Evolutionary conservation across 768 basidiomycete genomes (phyloP).

Genomic region (Amanita exitialis): DNA sequence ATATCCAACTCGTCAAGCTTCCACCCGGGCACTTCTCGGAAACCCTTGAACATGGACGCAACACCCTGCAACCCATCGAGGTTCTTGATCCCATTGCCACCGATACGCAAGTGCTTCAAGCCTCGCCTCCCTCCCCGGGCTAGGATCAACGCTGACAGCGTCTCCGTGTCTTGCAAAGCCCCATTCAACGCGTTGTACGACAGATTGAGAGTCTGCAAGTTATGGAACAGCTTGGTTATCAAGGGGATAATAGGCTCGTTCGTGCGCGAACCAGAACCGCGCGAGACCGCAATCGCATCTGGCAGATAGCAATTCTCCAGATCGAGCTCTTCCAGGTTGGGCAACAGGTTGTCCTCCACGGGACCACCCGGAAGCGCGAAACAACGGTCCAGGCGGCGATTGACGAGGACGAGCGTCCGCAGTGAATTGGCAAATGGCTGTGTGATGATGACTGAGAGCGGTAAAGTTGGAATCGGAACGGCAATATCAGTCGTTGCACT

Average conservation of each 20-base stretch:
- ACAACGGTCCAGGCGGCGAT: constrained; percentile 57
- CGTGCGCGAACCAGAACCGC: constrained; percentile 26
- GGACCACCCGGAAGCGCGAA: constrained; percentile 43
- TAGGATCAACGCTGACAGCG: constrained; percentile 42
- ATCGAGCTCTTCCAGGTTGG: constrained; percentile 61
- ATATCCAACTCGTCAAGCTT: constrained; percentile 76
- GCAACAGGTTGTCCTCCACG: constrained; percentile 33
- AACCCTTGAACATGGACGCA: constrained; percentile 56
- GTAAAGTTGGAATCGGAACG: constrained; percentile 59
- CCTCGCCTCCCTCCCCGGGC: constrained; percentile 37
- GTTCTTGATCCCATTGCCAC: constrained; percentile 56
- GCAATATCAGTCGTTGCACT: constrained; percentile 29
- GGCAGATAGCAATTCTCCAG: constrained; percentile 65
- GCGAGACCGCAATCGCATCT: constrained; percentile 44
- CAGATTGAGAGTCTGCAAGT: constrained; percentile 56
- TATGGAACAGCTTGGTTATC: constrained; percentile 60
- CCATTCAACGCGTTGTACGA: constrained; percentile 66
- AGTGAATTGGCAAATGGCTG: constrained; percentile 55
- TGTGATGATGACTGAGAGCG: constrained; percentile 46
- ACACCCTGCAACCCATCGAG: constrained; percentile 54
- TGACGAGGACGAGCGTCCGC: constrained; percentile 46
- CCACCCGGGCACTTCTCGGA: constrained; percentile 56
- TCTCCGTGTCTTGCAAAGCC: constrained; percentile 35
- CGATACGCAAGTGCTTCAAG: constrained; percentile 52
- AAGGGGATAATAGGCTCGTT: constrained; percentile 48